Evolutionary conservation across 2,329 filamentous ascomycete species (phyloP), one percentile per base, ranked within the genome.

Genomic region (Trichoderma harzianum): DNA sequence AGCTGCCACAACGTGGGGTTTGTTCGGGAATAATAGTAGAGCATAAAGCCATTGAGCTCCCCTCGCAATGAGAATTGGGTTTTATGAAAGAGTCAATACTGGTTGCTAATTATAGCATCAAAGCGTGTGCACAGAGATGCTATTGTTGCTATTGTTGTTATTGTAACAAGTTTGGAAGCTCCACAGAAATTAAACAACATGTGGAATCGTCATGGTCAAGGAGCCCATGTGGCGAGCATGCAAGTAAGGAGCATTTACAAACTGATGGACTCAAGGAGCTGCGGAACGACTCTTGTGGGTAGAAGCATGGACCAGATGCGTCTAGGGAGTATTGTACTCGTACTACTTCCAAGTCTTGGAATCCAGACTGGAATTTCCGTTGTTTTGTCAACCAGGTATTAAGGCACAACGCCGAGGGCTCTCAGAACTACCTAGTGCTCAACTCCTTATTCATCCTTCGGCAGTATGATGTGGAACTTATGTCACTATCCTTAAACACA

Each of bases 1-100:
- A 62, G 28, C 39, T 69, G 66, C 66, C 60, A 60, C 57, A 57
- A 28, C 55, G 39, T 69, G 57, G 66, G 66, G 66, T 69, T 61
- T 36, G 36, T 62, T 51, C 65, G 55, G 65, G 24, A 68, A 58
- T 47, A 65, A 34, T 51, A 24, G 6, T 28, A 5, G 28, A 32
- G n/a, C n/a, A n/a, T n/a, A 32, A 26, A 21, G 30, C 51, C 51
- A 16, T 26, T 51, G 16, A 36, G 47, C 47, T 39, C 24, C 47
- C 47, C 32, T 30, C 32, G 16, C 18, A 30, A 4, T 51, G 51
- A 39, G 12, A n/a, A 18, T 21, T 21, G 18, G 57, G 28, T 14
- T 51, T 51, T 51, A 24, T 51, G n/a, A 51, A 24, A 51, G 47
- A 51, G n/a, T 51, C 47, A 21, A 51, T 21, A 36, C 34, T 16